Base-by-base conservation (phyloP, 306 rosid species). In the Fagus crenata region DNA sequence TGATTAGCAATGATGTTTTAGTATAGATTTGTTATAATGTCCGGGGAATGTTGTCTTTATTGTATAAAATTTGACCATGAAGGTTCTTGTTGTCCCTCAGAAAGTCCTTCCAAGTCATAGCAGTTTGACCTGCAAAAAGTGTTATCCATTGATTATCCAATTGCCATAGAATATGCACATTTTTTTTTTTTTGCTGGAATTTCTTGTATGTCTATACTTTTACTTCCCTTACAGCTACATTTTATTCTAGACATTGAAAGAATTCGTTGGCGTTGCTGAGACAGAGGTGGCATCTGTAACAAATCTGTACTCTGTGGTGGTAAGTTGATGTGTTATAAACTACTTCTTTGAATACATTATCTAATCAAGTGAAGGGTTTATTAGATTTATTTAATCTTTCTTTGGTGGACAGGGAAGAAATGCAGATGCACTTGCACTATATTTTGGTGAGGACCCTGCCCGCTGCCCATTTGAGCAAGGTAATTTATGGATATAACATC, bases 401-500 rank as follows among this genome's bases (percentile, higher is more conserved):
- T 73, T 56, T 76, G 78, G 63, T 81, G 86, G 75, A 61, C 97
- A 96, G 99, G 99, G 99, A 84, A 90, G 92, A 89, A 90, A 89
- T 72, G 99, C 99, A 2, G 99, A 96, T 87, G 94, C 90, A 58
- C 98, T 96, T 79, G 97, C 96, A 35, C 82, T 80, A 40, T 96
- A 96, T 84, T 92, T 96, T 74, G 93, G 93, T 9, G 99, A 96
- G 90, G 98, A 96, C 86, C 99, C 99, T 73, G 84, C 93, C 22
- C 87, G 90, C 14, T 92, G 84, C 87, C 97, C 98, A 22, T 91
- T 91, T 81, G 99, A 96, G 79, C 99, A 96, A 89, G 98, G 99
- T 92, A 84, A 81, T 85, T 80, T 76, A 73, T 28, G 72, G 78
- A 56, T 70, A 63, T 74, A 22, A 71, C 41, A 42, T 56, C 71